Conservation (phyloP, 2,329 filamentous ascomycete species). For the Samsoniella hepiali region DNA sequence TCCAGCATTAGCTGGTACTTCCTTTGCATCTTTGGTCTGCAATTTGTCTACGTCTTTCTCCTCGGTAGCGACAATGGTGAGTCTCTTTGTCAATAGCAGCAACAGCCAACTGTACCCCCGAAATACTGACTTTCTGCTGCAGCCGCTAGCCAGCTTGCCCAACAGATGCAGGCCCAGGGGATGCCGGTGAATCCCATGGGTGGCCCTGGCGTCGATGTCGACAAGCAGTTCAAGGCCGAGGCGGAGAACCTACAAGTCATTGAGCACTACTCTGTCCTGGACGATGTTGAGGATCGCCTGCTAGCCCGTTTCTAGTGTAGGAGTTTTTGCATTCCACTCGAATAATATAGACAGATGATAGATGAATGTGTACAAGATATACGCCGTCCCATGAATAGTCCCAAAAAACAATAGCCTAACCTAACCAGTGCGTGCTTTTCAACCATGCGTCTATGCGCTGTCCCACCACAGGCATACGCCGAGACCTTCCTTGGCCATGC, state of each 20-base stretch:
- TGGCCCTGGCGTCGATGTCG: slow-evolving; percentile 86
- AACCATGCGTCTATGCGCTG: slow-evolving; percentile 21
- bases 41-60: slow-evolving; percentile 96
- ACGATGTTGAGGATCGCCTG: slow-evolving; percentile 82
- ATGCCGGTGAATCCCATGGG: slow-evolving; percentile 58
- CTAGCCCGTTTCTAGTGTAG: slow-evolving; percentile 51
- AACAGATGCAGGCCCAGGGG: slow-evolving; percentile 75
- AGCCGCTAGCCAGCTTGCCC: slow-evolving; percentile 89
- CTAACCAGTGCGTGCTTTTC: slow-evolving; percentile 12
- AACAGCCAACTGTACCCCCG: background rate
- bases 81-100: slow-evolving; percentile 29
- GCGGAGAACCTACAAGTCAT: slow-evolving; percentile 94
- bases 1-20: slow-evolving; percentile 99
- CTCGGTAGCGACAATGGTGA: slow-evolving; percentile 92
- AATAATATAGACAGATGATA: slow-evolving; percentile 27
- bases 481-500: slow-evolving; percentile 61
- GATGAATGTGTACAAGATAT: slow-evolving; percentile 25
- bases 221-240: slow-evolving; percentile 91
- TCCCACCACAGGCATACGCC: slow-evolving; percentile 66
- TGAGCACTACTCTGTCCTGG: slow-evolving; percentile 88
- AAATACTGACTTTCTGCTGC: slow-evolving; percentile 19
- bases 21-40: slow-evolving; percentile 90
- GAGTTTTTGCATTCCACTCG: background rate
- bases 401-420: background rate
- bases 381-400: slow-evolving; percentile 20